A percentile compares a stretch with the other conserved stretches of the same genome.
Evolutionary conservation across 345 rosid species (phyloP).

Genomic region (Syzygium oleosum): DNA sequence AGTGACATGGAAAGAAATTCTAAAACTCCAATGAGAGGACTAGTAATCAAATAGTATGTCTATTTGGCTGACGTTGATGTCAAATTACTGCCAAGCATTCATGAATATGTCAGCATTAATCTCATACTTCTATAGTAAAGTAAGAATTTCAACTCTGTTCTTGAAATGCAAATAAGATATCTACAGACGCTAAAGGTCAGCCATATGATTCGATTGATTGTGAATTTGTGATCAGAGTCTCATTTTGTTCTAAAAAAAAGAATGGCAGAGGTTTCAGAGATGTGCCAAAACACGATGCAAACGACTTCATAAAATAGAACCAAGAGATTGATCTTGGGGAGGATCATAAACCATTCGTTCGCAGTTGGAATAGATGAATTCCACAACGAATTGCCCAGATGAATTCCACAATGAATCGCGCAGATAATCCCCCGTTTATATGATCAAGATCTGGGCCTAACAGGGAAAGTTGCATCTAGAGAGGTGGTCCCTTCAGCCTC

Average conservation of each 20-base stretch:
- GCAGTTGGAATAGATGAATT: neutral
- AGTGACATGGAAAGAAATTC: neutral
- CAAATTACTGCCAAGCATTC: neutral
- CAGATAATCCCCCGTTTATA: neutral
- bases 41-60: neutral
- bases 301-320: neutral
- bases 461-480: neutral
- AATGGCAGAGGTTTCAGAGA: neutral
- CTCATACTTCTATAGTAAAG: neutral
- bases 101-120: neutral
- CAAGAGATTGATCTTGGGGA: neutral
- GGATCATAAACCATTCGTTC: neutral
- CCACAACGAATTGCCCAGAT: neutral
- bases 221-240: neutral
- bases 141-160: neutral
- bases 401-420: neutral
- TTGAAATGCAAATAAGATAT: neutral
- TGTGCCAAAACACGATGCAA: neutral
- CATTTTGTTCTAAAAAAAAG: neutral
- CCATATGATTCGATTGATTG: neutral
- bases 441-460: neutral
- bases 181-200: neutral
- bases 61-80: neutral
- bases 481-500: neutral
- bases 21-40: neutral